Base-by-base conservation (phyloP, 176 grass and related monocot species). In the Puya raimondii region DNA sequence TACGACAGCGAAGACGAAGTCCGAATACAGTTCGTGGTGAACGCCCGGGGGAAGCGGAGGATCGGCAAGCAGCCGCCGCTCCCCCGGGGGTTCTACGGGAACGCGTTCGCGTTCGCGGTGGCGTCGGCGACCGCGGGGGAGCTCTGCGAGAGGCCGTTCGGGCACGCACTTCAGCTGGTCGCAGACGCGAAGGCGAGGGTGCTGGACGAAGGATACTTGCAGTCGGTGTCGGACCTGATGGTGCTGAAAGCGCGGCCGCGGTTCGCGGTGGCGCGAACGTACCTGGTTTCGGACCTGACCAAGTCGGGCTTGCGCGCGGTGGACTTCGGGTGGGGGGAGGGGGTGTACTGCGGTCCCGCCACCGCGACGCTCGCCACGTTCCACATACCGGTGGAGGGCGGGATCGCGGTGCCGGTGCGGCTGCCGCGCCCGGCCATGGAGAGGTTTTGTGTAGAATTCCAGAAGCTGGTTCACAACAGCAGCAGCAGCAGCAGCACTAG, bases 311-410 rank as follows among this genome's bases (percentile, higher is more conserved):
- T 86, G 74, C 10, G 18, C 33, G 83, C 50, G 10, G 64, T 81
- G 49, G 83, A 86, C 23, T 72, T 86, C 18, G 83, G 79, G 8
- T 86, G 83, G 83, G 83, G 83, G 11, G 53, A 9, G 48, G 51
- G 71, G 1, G 54, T 78, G 13, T 86, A 86, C 26, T 78, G 74
- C 23, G 79, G 79, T 9, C 70, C 68, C 14, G 79, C 84, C 7
- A 76, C 74, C 14, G 67, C 57, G 3, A 73, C 65, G 64, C 70
- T 86, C 12, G 69, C 71, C 29, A 81, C 56, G 51, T 76, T 77
- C 21, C 79, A 86, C 66, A 48, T 58, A 11, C 63, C 71, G 12
- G 70, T 59, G 33, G 74, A 86, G 74, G 67, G 11, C 0, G 84
- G 79, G 13, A 73, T 86, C 61, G 13, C 64, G 2, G 79, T 86